Base-by-base conservation (phyloP, 768 basidiomycete species). In the Suillus plorans region DNA sequence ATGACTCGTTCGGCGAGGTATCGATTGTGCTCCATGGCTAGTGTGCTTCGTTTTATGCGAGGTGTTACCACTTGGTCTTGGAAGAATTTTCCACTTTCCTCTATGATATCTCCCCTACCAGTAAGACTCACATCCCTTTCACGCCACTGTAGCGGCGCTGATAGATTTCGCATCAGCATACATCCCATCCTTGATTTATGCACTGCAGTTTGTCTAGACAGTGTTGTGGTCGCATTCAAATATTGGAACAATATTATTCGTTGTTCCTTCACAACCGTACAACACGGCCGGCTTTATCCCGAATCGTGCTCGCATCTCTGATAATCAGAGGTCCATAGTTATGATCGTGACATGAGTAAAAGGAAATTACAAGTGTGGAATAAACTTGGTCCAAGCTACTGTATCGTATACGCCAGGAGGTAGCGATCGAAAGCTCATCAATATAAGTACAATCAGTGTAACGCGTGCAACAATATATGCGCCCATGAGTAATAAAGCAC, bases 381-480 rank as follows among this genome's bases (percentile, higher is more conserved):
- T 47, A 39, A 66, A 64, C 37, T 49, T 45, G 3, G 67, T 67
- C 71, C 71, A 72, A 22, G 58, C 45, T 44, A 71, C 69, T 44
- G 60, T 59, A 34, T 64, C 22, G 44, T 67, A 69, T 28, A 57
- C 63, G 7, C 41, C 61, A 13, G 64, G 37, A 20, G 67, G 66
- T 36, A 71, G 63, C 16, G 62, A 55, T 2, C 53, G 52, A 10
- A 71, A 61, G 37, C 50, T 49, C 28, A 62, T 22, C n/a, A 72
- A 61, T 1, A 67, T n/a, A 36, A 64, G 44, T 28, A 67, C 69
- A 9, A 69, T 25, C 9, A 70, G 18, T 28, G 31, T 31, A 13
- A 65, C 0, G 1, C 71, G 71, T 9, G 67, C 67, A 28, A 58
- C 4, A n/a, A 67, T n/a, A 39, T 70, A 72, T 2, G 65, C 4